Evolutionary conservation across 2,329 filamentous ascomycete species (phyloP).

Genomic region (Aspergillus sp.): DNA sequence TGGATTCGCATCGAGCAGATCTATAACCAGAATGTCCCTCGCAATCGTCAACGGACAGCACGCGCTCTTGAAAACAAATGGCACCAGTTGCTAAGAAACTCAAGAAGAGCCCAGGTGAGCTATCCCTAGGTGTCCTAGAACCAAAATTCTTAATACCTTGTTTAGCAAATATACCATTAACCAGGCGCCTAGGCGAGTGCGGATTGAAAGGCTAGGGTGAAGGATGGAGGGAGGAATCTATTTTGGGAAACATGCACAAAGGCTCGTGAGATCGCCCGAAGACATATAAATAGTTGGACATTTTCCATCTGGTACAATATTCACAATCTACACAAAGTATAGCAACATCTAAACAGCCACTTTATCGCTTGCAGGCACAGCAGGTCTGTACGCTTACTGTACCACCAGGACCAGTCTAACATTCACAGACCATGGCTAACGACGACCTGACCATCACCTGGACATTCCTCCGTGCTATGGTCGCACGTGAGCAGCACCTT

Average conservation of each 20-base stretch:
- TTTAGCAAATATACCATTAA: background rate
- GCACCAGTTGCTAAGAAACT: background rate
- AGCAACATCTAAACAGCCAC: background rate
- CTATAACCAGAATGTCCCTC: background rate
- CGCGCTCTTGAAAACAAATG: background rate
- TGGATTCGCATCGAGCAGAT: constrained; percentile 1
- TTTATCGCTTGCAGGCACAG: background rate
- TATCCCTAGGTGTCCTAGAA: background rate
- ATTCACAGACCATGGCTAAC: background rate
- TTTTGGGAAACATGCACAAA: background rate
- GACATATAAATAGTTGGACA: background rate
- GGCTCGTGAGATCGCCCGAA: background rate
- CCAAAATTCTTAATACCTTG: background rate
- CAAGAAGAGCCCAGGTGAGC: background rate
- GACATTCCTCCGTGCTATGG: constrained; percentile 2
- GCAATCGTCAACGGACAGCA: background rate
- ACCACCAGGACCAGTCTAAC: background rate
- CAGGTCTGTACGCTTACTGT: background rate
- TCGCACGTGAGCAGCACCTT: constrained; percentile 5
- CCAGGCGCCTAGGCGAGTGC: background rate
- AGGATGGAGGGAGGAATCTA: background rate
- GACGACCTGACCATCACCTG: background rate
- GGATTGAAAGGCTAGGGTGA: background rate
- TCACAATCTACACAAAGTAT: background rate
- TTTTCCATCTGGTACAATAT: background rate